Conservation (phyloP, 345 rosid species). For the Firmiana major region DNA sequence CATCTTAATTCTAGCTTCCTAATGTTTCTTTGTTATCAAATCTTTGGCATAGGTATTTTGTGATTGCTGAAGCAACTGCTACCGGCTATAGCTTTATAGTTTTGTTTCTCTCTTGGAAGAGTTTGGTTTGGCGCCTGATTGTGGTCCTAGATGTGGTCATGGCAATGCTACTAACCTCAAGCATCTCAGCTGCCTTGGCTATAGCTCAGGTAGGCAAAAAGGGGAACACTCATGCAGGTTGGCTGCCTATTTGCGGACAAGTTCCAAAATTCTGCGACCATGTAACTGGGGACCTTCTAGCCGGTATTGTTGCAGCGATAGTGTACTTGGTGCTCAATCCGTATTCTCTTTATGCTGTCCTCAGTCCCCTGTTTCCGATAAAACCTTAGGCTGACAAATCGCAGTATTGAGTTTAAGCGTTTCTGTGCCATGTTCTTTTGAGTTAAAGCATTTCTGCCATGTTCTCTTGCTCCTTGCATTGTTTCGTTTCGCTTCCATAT, state of each 20-base stretch:
- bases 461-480: neutral
- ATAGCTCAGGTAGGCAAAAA: conserved; percentile 54
- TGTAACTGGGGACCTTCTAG: conserved; percentile 34
- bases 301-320: conserved; percentile 38
- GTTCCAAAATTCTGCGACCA: conserved; percentile 48
- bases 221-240: conserved; percentile 56
- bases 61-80: conserved; percentile 49
- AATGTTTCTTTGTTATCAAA: neutral
- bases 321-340: conserved; percentile 35
- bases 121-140: conserved; percentile 26
- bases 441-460: too few relatives aligned
- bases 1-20: too few relatives aligned
- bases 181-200: conserved; percentile 57
- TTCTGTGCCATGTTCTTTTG: neutral
- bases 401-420: neutral
- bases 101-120: conserved; percentile 27
- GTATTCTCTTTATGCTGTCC: conserved; percentile 30
- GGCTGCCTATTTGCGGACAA: conserved; percentile 56
- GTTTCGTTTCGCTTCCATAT: neutral
- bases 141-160: conserved; percentile 43
- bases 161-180: conserved; percentile 37
- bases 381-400: conserved; percentile 17
- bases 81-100: conserved; percentile 32
- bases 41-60: conserved; percentile 38
- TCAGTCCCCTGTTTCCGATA: conserved; percentile 30